Percentiles rank a stretch among this genome's conserved stretches.
Conservation (phyloP, 2,329 filamentous ascomycete species). For the Neocucurbitaria cava region DNA sequence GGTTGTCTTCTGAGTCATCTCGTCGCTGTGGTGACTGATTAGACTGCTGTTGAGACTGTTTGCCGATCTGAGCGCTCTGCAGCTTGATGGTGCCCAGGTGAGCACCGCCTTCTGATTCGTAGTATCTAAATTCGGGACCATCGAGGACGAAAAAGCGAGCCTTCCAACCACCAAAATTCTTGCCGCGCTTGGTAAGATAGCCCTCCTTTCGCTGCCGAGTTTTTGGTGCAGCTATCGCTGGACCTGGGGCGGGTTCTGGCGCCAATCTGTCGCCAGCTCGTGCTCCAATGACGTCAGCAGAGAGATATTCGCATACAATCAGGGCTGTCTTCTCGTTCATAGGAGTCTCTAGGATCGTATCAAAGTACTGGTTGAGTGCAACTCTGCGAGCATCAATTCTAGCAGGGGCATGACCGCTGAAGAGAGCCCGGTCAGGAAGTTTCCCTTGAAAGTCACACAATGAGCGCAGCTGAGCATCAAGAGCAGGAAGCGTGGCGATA, state of each 20-base stretch:
- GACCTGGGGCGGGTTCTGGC: slow-evolving; percentile 60
- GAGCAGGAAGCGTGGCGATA: slow-evolving; percentile 75
- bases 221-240: slow-evolving; percentile 49
- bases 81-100: slow-evolving; percentile 95
- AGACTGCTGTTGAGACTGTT: slow-evolving; percentile 73
- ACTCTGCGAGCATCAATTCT: slow-evolving; percentile 86
- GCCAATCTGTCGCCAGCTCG: slow-evolving; percentile 62
- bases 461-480: slow-evolving; percentile 83
- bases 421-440: slow-evolving; percentile 84
- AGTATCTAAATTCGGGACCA: slow-evolving; percentile 81
- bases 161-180: slow-evolving; percentile 99
- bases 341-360: slow-evolving; percentile 80
- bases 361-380: slow-evolving; percentile 85
- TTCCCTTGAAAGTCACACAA: slow-evolving; percentile 74
- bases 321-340: slow-evolving; percentile 79
- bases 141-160: slow-evolving; percentile 76
- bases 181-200: slow-evolving; percentile 94
- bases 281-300: slow-evolving; percentile 67
- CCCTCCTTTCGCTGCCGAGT: slow-evolving; percentile 79
- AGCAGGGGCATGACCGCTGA: slow-evolving; percentile 90
- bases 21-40: slow-evolving; percentile 67
- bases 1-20: slow-evolving; percentile 83
- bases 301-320: slow-evolving; percentile 87
- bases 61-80: slow-evolving; percentile 88
- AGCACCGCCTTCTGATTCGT: slow-evolving; percentile 86